A percentile compares a stretch with the other conserved stretches of the same genome.
Evolutionary conservation across 805 yeast species (phyloP).

Genomic region (Starmerella vaccinii): DNA sequence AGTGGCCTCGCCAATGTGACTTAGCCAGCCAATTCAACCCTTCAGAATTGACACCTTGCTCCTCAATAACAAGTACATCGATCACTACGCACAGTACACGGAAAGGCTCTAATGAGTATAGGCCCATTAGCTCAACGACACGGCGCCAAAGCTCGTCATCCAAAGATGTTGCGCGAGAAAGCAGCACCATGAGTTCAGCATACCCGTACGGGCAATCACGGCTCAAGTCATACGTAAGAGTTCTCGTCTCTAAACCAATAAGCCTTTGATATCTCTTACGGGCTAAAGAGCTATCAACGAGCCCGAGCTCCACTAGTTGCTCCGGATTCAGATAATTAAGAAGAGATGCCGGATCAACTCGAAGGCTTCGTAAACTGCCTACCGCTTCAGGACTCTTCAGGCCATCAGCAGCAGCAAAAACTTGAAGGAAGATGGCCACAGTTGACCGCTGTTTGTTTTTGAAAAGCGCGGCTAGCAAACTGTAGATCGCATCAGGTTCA

Average conservation of each 20-base stretch:
- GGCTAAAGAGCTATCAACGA: conserved; percentile 4
- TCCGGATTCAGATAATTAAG: conserved; percentile 3
- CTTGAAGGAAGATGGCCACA: conserved; percentile 2
- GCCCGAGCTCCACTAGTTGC: neutral
- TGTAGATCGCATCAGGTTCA: neutral
- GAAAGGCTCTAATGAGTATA: conserved; percentile 16
- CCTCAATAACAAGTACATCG: neutral
- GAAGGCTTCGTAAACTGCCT: neutral
- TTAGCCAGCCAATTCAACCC: conserved; percentile 1
- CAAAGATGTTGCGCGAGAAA: neutral
- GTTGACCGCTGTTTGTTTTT: neutral
- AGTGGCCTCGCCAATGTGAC: conserved; percentile 5
- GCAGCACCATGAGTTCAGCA: conserved; percentile 1
- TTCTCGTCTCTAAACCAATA: conserved; percentile 16
- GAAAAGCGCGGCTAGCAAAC: neutral
- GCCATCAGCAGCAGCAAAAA: conserved; percentile 3
- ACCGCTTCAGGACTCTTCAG: neutral
- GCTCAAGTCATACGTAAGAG: conserved; percentile 14
- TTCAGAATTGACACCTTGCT: neutral
- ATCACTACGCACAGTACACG: conserved; percentile 10
- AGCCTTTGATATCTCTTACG: conserved; percentile 16
- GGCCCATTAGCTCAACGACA: conserved; percentile 10
- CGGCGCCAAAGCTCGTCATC: neutral
- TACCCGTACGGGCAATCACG: conserved; percentile 10
- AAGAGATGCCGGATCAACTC: conserved; percentile 1